Base-by-base conservation (phyloP, 495 filamentous ascomycete genomes). In the Penicillium parvum region DNA sequence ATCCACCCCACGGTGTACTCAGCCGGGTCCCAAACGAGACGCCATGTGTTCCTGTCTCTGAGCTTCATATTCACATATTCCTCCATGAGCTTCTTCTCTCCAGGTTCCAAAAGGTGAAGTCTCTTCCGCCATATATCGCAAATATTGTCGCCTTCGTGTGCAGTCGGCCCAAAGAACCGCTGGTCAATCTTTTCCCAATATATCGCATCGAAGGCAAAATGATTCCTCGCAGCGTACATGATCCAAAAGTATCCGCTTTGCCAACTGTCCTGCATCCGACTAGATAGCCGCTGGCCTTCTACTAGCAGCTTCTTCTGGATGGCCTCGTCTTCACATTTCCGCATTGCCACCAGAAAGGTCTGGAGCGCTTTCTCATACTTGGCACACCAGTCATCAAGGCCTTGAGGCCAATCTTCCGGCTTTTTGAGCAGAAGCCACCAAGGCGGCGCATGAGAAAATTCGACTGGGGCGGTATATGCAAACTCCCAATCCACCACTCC, bases 11-110 rank as follows among this genome's bases (percentile, higher is more conserved):
- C 11, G 17, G 54, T 61, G 16, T 55, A 53, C 19, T 58, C 29
- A 43, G 57, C 54, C 8, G 54, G 58, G 21, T 58, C 55, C 52
- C 58, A 58, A 18, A 17, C 14, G 7, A 58, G 29, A 44, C 15
- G 9, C 29, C 50, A 35, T 10, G 50, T 58, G 7, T 49, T 32
- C 11, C 30, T 55, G 21, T 58, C 54, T 38, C 45, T 11, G 5
- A 53, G 36, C 37, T 61, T 61, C 32, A n/a, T 4, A 20, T 3
- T 29, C 28, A 53, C 39, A 37, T 23, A 16, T 45, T 41, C 19
- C 26, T 57, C 50, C 27, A 57, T 53, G 11, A 40, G 14, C 6
- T 34, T 21, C 36, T 41, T 53, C 23, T 57, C 53, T 23, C n/a
- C 29, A 1, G 27, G 17, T 26, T 34, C 32, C 41, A 53, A 35